A percentile compares a stretch with the other conserved stretches of the same genome.
Evolutionary conservation across 106 monocot species (phyloP).

Genomic region (Dendrobium chrysotoxum): DNA sequence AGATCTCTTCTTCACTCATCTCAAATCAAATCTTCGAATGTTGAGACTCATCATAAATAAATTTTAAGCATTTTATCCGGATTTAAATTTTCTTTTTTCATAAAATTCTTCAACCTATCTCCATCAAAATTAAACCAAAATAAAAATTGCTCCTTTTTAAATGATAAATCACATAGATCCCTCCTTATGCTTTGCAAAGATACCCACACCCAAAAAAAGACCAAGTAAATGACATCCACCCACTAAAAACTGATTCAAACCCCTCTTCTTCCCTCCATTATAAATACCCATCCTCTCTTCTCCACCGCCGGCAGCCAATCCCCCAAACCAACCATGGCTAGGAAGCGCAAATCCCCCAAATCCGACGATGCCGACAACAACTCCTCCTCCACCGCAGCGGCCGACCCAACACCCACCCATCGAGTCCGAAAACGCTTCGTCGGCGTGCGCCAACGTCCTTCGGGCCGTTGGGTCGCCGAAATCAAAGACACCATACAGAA

Average conservation of each 20-base stretch:
- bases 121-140: background rate
- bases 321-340: background rate
- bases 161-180: background rate
- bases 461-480: slow-evolving; percentile 37
- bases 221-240: background rate
- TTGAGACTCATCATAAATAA: no score
- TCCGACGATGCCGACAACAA: background rate
- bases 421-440: slow-evolving; percentile 20
- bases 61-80: no score
- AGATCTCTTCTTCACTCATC: no score
- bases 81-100: background rate
- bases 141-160: background rate
- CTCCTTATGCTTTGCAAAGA: background rate
- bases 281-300: background rate
- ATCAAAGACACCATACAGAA: slow-evolving; percentile 45
- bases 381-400: background rate
- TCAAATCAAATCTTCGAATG: no score
- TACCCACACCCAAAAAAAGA: no score
- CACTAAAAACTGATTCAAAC: no score
- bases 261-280: background rate
- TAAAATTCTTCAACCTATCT: background rate
- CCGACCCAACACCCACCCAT: background rate
- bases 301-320: slow-evolving; percentile 5
- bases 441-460: slow-evolving; percentile 34
- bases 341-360: background rate